These are phyloP conservation scores for Diplocarpon mali DNA, from an alignment of 2,329 filamentous ascomycete species.

Conservation along the genomic window DNA sequence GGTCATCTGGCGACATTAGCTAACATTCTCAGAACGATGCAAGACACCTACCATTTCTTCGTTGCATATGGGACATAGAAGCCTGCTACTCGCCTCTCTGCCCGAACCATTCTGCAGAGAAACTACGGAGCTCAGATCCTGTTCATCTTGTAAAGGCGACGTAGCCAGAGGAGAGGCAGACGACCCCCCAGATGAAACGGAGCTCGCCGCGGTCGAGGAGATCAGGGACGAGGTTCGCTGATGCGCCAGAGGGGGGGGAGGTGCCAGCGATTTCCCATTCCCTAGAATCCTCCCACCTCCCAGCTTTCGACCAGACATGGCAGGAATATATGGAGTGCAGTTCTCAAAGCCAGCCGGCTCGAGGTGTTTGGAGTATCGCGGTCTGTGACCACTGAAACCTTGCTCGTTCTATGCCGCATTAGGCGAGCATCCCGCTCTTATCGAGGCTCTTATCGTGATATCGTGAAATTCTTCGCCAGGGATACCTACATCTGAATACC, in stretches of 20 bases:
- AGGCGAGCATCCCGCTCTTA: conserved; percentile 2
- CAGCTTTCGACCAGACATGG: conserved; percentile 75
- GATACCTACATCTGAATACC: too few relatives aligned
- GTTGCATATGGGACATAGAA: conserved; percentile 94
- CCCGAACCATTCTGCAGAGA: conserved; percentile 51
- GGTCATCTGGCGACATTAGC: conserved; percentile 54
- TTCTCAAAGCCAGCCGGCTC: conserved; percentile 20
- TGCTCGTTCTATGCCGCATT: not conserved
- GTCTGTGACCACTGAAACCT: not conserved
- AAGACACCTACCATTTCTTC: conserved; percentile 74
- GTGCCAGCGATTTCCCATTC: conserved; percentile 71
- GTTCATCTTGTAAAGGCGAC: conserved; percentile 57
- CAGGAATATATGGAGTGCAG: conserved; percentile 15
- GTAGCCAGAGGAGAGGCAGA: conserved; percentile 38
- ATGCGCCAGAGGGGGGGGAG: conserved; percentile 39
- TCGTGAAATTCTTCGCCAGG: too few relatives aligned
- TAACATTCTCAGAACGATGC: not conserved
- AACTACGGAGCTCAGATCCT: conserved; percentile 74
- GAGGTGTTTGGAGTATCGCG: conserved; percentile 13
- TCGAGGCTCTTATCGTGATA: conserved; percentile 2
- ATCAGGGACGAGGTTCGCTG: conserved; percentile 29
- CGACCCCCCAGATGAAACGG: conserved; percentile 70
- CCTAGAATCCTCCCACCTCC: conserved; percentile 88
- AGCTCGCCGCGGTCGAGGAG: conserved; percentile 55
- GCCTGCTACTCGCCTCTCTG: conserved; percentile 47